Evolutionary conservation across 169 alveolate genomes (phyloP), one percentile per base, ranked within the genome.

Genomic region (Plasmodium knowlesi): DNA sequence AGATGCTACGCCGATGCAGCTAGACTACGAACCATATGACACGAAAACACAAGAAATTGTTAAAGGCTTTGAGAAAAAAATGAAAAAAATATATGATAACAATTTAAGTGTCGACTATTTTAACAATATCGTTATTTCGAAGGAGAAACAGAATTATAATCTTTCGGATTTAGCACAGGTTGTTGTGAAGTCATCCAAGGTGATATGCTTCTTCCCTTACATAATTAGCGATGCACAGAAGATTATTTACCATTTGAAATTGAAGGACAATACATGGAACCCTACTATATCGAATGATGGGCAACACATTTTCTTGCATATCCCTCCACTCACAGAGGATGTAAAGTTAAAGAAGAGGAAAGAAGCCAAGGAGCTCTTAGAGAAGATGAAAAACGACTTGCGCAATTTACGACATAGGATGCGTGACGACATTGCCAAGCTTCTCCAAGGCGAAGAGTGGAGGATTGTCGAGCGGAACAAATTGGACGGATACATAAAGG

Each of bases 291-390:
- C 94, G 3, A 67, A 89, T 80, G 90, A 89, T 37, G 74, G 78
- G 9, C 91, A 89, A 19, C 72, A 57, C 12, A 50, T 89, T 41
- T 43, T 80, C 3, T 67, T 89, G 39, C 84, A 80, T n/a, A 80
- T 89, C 12, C 91, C 89, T n/a, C 84, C 94, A 50, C 73, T 89
- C 53, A 79, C 94, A 9, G 73, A 89, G 50, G 94, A 89, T 9
- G 46, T 79, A 6, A 89, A 89, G 50, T 67, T 80, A 46, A 89
- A 89, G 73, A 89, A 89, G 43, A 89, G 82, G 46, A 89, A 89
- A 70, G 94, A 89, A 70, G 94, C 94, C 28, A 89, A 89, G 41
- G 94, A 89, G 46, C 37, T 89, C 19, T 89, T 89, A 53, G 94
- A 89, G 25, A 89, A 89, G 50, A 71, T 79, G 5, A 89, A 89